Base-by-base conservation (phyloP, 306 rosid genomes). In the Trifolium subterraneum region DNA sequence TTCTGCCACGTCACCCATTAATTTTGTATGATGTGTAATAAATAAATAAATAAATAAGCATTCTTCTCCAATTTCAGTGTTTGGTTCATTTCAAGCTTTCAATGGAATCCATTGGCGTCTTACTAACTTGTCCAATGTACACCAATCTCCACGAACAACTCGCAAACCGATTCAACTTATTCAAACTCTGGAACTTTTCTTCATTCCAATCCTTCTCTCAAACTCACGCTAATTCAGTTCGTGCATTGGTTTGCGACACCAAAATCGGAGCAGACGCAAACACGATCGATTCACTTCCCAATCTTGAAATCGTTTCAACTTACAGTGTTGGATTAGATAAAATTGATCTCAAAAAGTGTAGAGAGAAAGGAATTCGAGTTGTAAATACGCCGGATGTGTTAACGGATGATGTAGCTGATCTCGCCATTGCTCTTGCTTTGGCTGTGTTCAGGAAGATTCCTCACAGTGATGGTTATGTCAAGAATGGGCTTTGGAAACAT, bases 351-450 rank as follows among this genome's bases (percentile, higher is more conserved):
- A n/a, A 11, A 0, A 81, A 75, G 48, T 88, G 94, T 64, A 51
- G 20, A 59, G 79, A 81, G 19, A 84, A 63, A 68, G 84, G 87
- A 12, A 86, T 91, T 10, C 72, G 80, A n/a, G 92, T 91, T 10
- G 78, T 86, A 2, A 91, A 91, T 74, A 91, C 94, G 0, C 97
- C 97, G 4, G 84, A 86, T 15, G 97, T 89, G 6, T 70, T 91
- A 72, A 84, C 94, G 1, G 89, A 87, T n/a, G 90, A 86, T 23
- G 97, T 89, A 16, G 97, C 97, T n/a, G 97, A 91, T 9, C 25
- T 45, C 1, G 92, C 94, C 14, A 69, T 91, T 33, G 94, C 86
- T 12, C 72, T 89, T 4, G 82, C 85, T 6, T 36, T 91, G 78
- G 75, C 88, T 4, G 89, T 89, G 0, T 48, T 78, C 51, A 50